Percentiles rank a stretch among this genome's conserved stretches.
These are phyloP conservation scores for Geosmithia putterillii DNA, from an alignment of 2,329 filamentous ascomycete genomes.

Conservation along the genomic window DNA sequence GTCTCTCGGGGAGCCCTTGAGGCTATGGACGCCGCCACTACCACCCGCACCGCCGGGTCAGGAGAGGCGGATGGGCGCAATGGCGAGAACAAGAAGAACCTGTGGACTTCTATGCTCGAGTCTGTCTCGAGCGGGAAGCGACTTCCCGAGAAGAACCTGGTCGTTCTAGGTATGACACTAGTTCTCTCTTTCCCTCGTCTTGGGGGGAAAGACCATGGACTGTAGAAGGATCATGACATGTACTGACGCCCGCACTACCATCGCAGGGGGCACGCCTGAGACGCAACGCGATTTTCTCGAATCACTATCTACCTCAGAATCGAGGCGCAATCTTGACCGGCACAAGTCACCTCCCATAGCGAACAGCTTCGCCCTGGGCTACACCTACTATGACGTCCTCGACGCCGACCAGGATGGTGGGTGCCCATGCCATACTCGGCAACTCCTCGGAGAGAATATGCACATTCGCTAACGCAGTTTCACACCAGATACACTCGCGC, in stretches of 20 bases:
- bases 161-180: conserved; percentile 62
- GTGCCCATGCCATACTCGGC: too few species aligned
- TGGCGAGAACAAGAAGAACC: conserved; percentile 69
- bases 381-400: conserved; percentile 89
- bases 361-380: conserved; percentile 84
- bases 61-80: conserved; percentile 43
- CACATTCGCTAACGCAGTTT: background rate
- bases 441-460: too few species aligned
- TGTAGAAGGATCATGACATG: background rate
- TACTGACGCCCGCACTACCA: background rate
- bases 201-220: too few species aligned
- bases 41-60: conserved; percentile 45
- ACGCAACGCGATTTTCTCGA: conserved; percentile 78
- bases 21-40: conserved; percentile 38
- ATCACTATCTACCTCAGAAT: conserved; percentile 40
- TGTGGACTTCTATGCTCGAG: conserved; percentile 92
- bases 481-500: conserved; percentile 65
- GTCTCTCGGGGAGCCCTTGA: background rate
- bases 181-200: too few species aligned
- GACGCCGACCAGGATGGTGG: conserved; percentile 87
- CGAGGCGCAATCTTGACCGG: conserved; percentile 39
- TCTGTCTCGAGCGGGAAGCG: conserved; percentile 81
- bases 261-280: conserved; percentile 63
- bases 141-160: conserved; percentile 80
- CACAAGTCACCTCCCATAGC: conserved; percentile 66